These are phyloP conservation scores for Neospermospora avenae DNA, from an alignment of 2,329 filamentous ascomycete genomes.

Conservation along the genomic window DNA sequence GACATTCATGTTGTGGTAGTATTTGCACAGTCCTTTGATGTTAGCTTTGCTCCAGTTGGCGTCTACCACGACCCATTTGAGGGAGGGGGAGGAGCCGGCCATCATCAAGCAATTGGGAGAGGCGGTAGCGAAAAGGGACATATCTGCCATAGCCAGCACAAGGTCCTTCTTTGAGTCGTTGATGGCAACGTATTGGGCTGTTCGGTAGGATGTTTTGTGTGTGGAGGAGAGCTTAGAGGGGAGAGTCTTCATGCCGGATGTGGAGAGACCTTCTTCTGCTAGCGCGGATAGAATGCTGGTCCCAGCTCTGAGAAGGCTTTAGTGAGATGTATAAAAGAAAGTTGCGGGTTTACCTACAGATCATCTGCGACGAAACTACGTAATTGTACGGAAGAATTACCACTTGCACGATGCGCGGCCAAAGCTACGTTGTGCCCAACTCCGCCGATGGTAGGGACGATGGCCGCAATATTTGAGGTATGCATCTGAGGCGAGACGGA, in stretches of 20 bases:
- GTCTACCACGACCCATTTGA: slow-evolving; percentile 78
- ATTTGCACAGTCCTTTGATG: slow-evolving; percentile 65
- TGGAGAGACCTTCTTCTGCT: slow-evolving; percentile 59
- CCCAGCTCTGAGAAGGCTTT: slow-evolving; percentile 56
- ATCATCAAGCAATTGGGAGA: slow-evolving; percentile 37
- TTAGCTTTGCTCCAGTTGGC: slow-evolving; percentile 74
- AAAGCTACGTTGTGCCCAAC: slow-evolving; percentile 91
- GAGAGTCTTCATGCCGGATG: slow-evolving; percentile 49
- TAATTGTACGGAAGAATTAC: slow-evolving; percentile 58
- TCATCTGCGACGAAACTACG: slow-evolving; percentile 83
- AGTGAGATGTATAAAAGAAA: not conserved
- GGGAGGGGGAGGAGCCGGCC: not conserved
- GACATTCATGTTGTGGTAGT: slow-evolving; percentile 53
- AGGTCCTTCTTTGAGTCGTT: slow-evolving; percentile 83
- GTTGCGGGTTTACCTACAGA: slow-evolving; percentile 43
- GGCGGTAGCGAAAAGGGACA: slow-evolving; percentile 57
- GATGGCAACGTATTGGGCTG: slow-evolving; percentile 87
- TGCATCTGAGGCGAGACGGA: slow-evolving; percentile 42
- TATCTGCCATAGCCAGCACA: slow-evolving; percentile 92
- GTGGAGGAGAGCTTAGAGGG: not conserved
- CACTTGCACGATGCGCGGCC: slow-evolving; percentile 69
- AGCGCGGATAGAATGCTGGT: slow-evolving; percentile 68
- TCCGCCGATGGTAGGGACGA: slow-evolving; percentile 81
- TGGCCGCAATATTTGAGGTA: slow-evolving; percentile 82
- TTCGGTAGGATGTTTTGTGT: slow-evolving; percentile 44